Percentiles rank a stretch among this genome's conserved stretches.
These are phyloP conservation scores for Sporothrix pseudoabietina DNA, from an alignment of 2,329 filamentous ascomycete species.

Conservation along the genomic window DNA sequence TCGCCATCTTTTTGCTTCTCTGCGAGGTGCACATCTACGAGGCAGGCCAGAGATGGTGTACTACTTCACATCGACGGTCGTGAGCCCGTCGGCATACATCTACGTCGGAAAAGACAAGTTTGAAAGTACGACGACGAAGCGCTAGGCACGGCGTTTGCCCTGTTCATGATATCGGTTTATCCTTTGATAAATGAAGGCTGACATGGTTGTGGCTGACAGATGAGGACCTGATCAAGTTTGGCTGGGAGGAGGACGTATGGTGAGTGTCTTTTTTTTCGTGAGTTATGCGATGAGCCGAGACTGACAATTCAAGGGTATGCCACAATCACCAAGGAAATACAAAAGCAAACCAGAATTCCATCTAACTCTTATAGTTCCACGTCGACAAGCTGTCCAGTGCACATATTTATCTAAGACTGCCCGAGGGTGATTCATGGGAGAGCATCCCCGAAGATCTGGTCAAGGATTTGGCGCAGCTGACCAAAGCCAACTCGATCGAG, in stretches of 20 bases:
- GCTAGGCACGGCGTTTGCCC: too few relatives aligned
- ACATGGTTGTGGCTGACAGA: constrained; percentile 57
- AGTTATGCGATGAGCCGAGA: neutral
- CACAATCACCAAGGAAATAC: neutral
- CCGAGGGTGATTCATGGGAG: constrained; percentile 81
- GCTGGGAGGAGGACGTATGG: constrained; percentile 96
- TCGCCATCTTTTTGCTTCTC: neutral
- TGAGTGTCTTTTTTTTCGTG: constrained; percentile 49
- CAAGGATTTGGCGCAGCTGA: constrained; percentile 90
- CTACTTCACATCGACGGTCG: constrained; percentile 87
- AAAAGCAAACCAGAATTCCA: neutral
- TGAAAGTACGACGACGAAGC: constrained; percentile 69
- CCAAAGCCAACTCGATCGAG: constrained; percentile 98
- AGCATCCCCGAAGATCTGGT: constrained; percentile 73
- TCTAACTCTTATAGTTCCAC: constrained; percentile 68
- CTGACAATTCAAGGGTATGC: constrained; percentile 21
- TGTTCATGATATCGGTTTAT: neutral
- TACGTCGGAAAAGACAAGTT: constrained; percentile 99
- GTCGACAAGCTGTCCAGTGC: constrained; percentile 96
- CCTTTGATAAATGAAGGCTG: neutral
- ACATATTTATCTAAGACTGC: constrained; percentile 89
- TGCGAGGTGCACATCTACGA: neutral
- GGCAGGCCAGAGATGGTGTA: constrained; percentile 71
- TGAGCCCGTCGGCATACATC: constrained; percentile 80
- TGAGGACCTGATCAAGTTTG: constrained; percentile 92